Evolutionary conservation across 1,284 basidiomycete genomes (phyloP), one percentile per base, ranked within the genome.

Genomic region (Cutaneotrichosporon mucoides): DNA sequence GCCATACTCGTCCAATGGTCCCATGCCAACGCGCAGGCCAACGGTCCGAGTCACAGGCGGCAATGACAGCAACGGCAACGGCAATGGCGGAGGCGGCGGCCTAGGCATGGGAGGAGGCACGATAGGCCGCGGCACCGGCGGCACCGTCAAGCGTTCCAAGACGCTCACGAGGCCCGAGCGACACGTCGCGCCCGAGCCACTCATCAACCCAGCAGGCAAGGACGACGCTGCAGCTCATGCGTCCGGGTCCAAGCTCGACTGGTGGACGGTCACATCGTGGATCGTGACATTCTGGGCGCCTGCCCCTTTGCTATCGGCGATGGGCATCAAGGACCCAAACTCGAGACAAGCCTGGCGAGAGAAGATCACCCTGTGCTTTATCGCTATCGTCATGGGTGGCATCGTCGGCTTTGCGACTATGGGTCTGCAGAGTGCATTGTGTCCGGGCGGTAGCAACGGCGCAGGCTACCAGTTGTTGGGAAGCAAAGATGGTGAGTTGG

Each of bases 91-190:
- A 11, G 40, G 50, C 38, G 10, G 10, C 16, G 40, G 50, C 16
- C 9, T 5, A 2, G 37, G 37, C 35, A 24, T 15, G 15, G 38
- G 50, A 42, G 52, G 49, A 40, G 46, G 46, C 43, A 48, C 33
- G 33, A 34, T 48, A 8, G 35, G 42, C 42, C 55, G 38, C 10
- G 34, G 52, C 13, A 52, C 6, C n/a, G 66, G 66, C 13, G 57
- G 63, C 2, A 70, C 73, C 7, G 71, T 80, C 33, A 76, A 72
- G 35, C 84, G 93, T 61, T 89, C 89, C 72, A 97, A 96, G 82
- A 99, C 95, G 3, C 86, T 99, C 67, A 98, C 92, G 55, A 85
- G 92, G 57, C 96, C 95, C 68, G 95, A 99, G 81, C 87, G 95
- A 59, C 85, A 90, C 74, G 90, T 97, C 60, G 92, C 91, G 9